phyloP scores from a whole-genome alignment of 176 grass and related monocot species.

The Cenchrus americanus region DNA sequence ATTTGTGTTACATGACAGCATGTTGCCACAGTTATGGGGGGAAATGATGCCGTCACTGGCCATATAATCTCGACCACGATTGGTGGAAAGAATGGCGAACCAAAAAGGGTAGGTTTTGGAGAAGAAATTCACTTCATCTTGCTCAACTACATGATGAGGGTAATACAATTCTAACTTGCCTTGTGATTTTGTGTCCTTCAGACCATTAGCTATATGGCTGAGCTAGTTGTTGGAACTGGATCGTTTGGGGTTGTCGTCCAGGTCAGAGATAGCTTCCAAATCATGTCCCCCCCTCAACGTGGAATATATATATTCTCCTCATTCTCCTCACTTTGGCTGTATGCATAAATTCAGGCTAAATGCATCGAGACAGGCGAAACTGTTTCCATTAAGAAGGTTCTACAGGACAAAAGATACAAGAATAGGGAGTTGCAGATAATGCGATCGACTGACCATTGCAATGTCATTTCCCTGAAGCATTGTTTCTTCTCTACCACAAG shows the following conservation, averaged over 20 bases:
- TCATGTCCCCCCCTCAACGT: background rate
- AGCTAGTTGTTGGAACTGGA: constrained; percentile 72
- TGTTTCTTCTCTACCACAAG: constrained; percentile 88
- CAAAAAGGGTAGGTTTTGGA: constrained; percentile 56
- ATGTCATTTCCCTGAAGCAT: constrained; percentile 81
- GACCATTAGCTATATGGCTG: constrained; percentile 87
- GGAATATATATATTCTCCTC: too few species aligned
- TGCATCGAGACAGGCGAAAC: constrained; percentile 81
- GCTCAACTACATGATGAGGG: background rate
- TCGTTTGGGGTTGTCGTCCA: constrained; percentile 86
- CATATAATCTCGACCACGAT: constrained; percentile 85
- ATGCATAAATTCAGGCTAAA: constrained; percentile 63
- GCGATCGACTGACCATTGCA: constrained; percentile 78
- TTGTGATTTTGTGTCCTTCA: constrained; percentile 26
- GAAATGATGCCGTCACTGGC: constrained; percentile 59
- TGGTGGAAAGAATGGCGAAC: constrained; percentile 70
- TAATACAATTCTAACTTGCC: constrained; percentile 27
- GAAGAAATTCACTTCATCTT: background rate
- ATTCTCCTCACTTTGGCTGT: background rate
- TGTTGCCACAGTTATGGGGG: constrained; percentile 47
- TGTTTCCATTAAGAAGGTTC: constrained; percentile 84
- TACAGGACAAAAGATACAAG: constrained; percentile 84
- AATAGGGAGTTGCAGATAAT: constrained; percentile 85
- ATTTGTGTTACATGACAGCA: constrained; percentile 45
- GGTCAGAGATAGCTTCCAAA: constrained; percentile 34